phyloP scores from a whole-genome alignment of 257 asterid species.

The Anisodus tanguticus region DNA sequence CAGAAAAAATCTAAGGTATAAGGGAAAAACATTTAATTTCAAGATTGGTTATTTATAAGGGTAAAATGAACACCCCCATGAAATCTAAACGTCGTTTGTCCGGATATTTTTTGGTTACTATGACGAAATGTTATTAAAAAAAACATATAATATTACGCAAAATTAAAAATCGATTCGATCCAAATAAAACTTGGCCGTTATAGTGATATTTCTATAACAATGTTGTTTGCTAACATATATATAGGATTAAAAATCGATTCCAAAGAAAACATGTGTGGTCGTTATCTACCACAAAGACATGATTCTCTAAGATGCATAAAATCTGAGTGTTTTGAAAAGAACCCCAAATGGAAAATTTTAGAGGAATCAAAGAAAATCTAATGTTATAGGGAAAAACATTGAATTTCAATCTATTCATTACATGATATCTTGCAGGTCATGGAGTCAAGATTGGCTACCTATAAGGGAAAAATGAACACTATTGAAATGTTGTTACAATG shows the following conservation, averaged over 20 bases:
- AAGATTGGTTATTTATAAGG: too few species aligned
- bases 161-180: too few species aligned
- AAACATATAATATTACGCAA: too few species aligned
- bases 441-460: conserved; percentile 43
- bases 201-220: too few species aligned
- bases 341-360: background rate
- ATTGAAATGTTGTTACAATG: background rate
- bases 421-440: conserved; percentile 42
- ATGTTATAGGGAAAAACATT: background rate
- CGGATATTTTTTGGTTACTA: too few species aligned
- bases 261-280: too few species aligned
- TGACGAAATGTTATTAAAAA: too few species aligned
- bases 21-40: background rate
- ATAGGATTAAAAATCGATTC: too few species aligned
- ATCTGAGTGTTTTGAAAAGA: conserved; percentile 34
- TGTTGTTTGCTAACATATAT: too few species aligned
- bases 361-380: conserved; percentile 23
- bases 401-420: conserved; percentile 30
- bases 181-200: too few species aligned
- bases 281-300: conserved; percentile 25
- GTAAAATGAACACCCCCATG: too few species aligned
- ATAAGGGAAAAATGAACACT: background rate
- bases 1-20: conserved; percentile 10
- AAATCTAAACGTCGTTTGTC: too few species aligned
- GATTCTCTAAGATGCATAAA: conserved; percentile 47